Percentiles rank a stretch among this genome's conserved stretches.
Conservation (phyloP, 768 basidiomycete genomes). For the Vararia minispora region DNA sequence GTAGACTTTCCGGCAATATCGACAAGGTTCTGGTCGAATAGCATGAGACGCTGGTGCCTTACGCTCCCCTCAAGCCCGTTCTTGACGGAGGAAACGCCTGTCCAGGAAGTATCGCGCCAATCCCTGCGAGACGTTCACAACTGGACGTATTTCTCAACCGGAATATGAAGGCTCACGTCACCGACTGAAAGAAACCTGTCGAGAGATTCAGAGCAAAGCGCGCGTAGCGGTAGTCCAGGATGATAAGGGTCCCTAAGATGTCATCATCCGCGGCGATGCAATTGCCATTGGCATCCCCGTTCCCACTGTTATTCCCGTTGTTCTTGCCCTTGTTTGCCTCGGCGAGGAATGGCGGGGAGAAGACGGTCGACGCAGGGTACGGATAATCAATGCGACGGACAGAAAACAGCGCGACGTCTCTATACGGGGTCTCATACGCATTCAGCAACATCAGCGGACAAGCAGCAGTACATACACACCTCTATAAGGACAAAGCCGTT, state of each 20-base stretch:
- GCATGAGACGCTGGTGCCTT: conserved; percentile 49
- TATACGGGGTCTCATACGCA: conserved; percentile 59
- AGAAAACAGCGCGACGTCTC: conserved; percentile 70
- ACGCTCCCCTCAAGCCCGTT: conserved; percentile 45
- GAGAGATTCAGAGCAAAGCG: conserved; percentile 81
- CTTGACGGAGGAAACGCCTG: conserved; percentile 46
- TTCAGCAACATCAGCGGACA: conserved; percentile 17
- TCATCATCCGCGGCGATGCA: too few species aligned
- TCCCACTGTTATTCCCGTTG: conserved; percentile 13
- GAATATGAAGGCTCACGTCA: conserved; percentile 31
- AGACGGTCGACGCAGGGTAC: conserved; percentile 72
- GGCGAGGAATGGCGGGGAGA: too few species aligned
- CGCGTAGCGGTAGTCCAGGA: conserved; percentile 89
- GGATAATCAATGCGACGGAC: conserved; percentile 61
- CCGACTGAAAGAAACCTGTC: conserved; percentile 71
- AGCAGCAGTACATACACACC: conserved; percentile 34
- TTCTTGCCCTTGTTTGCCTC: too few species aligned
- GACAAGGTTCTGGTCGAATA: conserved; percentile 83
- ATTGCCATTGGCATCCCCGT: conserved; percentile 20
- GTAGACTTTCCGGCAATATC: conserved; percentile 86
- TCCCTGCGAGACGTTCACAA: conserved; percentile 37
- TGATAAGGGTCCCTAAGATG: conserved; percentile 39
- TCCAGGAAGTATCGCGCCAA: conserved; percentile 82
- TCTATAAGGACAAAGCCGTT: conserved; percentile 82
- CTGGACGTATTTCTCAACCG: neutral